These are phyloP conservation scores for Parastagonospora nodorum DNA, from an alignment of 2,329 filamentous ascomycete species.

Conservation along the genomic window DNA sequence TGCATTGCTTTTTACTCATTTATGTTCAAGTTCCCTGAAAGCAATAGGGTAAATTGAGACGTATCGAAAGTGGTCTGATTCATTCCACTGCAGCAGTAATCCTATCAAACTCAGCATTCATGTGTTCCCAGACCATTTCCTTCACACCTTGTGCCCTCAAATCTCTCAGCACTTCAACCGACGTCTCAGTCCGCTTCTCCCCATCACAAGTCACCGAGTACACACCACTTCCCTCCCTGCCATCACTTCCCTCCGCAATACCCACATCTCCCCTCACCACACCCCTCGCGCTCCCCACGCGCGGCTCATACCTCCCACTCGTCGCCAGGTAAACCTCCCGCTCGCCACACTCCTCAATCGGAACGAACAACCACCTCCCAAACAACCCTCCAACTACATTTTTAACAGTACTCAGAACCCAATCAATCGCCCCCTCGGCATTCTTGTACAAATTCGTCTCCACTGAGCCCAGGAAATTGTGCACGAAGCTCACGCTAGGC, in stretches of 20 bases:
- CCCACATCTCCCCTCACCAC: neutral
- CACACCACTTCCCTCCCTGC: conserved; percentile 20
- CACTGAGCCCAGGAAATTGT: conserved; percentile 29
- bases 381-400: conserved; percentile 16
- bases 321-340: conserved; percentile 36
- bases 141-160: conserved; percentile 25
- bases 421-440: conserved; percentile 1
- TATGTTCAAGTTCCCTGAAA: too few relatives aligned
- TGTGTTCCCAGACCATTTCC: conserved; percentile 36
- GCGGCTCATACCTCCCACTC: conserved; percentile 21
- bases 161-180: conserved; percentile 5
- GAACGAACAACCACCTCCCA: conserved; percentile 13
- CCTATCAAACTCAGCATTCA: conserved; percentile 25
- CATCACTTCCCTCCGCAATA: conserved; percentile 12
- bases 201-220: conserved; percentile 28
- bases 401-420: neutral
- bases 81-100: neutral
- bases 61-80: too few relatives aligned
- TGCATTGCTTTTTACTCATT: too few relatives aligned
- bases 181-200: conserved; percentile 11
- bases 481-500: conserved; percentile 29
- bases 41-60: too few relatives aligned
- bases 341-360: conserved; percentile 33
- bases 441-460: conserved; percentile 15
- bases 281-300: conserved; percentile 12